Base-by-base conservation (phyloP, 2,329 filamentous ascomycete genomes). In the Trichophaea hybrida region DNA sequence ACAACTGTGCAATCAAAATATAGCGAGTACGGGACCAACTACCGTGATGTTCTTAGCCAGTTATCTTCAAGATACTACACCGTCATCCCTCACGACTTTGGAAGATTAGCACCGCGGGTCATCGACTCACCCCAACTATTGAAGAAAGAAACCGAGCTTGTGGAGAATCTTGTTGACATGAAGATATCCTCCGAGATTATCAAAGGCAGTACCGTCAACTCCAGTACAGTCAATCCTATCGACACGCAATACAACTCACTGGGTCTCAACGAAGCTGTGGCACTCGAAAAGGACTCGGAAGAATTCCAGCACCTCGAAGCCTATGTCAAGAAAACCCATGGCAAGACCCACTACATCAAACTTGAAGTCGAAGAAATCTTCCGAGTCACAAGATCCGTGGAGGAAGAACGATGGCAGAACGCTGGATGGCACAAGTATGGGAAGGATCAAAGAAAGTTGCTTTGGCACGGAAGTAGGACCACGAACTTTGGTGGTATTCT, bases 401-500 rank as follows among this genome's bases (percentile, higher is more conserved):
- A 94, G 72, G 72, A 75, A 5, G 78, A 82, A 0, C 83, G 86
- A 1, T 90, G 91, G 68, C 72, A 81, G 4, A 72, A 78, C 46
- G 81, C 78, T 48, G 57, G 70, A 6, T 69, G 64, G 61, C 64
- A 68, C 34, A 59, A 64, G n/a, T 83, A 76, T 61, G 70, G 76
- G 7, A 73, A 77, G n/a, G 79, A 78, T 52, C 80, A 93, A 69
- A 80, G 85, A 31, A 81, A 86, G 15, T 80, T 94, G 1, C 77
- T 95, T 2, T 95, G 89, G 89, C 89, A 94, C 70, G 88, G 89
- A 13, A 90, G 86, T 13, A 82, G 88, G 37, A 79, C 78, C 35
- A 93, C 86, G 56, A 94, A 94, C 71, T 94, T 84, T 65, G 88
- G 85, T 69, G 89, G 88, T 69, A 95, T 95, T 61, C 79, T 94